These are phyloP conservation scores for Thielaviopsis populi DNA, from an alignment of 2,329 filamentous ascomycete species.

Conservation along the genomic window DNA sequence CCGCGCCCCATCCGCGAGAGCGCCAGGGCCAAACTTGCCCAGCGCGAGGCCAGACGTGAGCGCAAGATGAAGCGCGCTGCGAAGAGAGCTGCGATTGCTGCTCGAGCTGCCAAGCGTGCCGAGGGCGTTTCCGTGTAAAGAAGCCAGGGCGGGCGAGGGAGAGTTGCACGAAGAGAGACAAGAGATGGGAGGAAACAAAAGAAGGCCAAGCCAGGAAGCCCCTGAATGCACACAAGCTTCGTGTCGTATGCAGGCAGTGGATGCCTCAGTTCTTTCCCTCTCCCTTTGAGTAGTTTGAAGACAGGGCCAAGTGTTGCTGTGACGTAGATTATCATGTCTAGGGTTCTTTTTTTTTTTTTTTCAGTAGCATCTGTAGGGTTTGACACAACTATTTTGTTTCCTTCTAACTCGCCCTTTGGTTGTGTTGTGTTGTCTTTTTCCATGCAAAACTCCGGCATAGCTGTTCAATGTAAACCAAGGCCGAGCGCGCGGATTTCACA, in stretches of 20 bases:
- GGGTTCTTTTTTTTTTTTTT: not conserved
- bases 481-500: too few relatives aligned
- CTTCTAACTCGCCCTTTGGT: not conserved
- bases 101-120: slow-evolving; percentile 6
- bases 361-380: not conserved
- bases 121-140: not conserved
- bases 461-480: not conserved
- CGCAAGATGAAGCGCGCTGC: slow-evolving; percentile 6
- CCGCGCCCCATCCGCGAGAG: not conserved
- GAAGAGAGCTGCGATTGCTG: slow-evolving; percentile 9
- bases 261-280: too few relatives aligned
- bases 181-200: not conserved
- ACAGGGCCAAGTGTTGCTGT: too few relatives aligned
- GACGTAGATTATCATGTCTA: too few relatives aligned
- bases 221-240: too few relatives aligned
- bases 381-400: not conserved
- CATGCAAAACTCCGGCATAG: not conserved
- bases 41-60: slow-evolving; percentile 1
- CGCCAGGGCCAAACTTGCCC: not conserved
- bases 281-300: too few relatives aligned
- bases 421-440: not conserved
- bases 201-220: not conserved
- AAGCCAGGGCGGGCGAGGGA: not conserved
- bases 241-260: too few relatives aligned
- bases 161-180: not conserved